A percentile compares a stretch with the other conserved stretches of the same genome.
These are phyloP conservation scores for Trichoderma harzianum DNA, from an alignment of 2,329 filamentous ascomycete genomes.

Conservation along the genomic window DNA sequence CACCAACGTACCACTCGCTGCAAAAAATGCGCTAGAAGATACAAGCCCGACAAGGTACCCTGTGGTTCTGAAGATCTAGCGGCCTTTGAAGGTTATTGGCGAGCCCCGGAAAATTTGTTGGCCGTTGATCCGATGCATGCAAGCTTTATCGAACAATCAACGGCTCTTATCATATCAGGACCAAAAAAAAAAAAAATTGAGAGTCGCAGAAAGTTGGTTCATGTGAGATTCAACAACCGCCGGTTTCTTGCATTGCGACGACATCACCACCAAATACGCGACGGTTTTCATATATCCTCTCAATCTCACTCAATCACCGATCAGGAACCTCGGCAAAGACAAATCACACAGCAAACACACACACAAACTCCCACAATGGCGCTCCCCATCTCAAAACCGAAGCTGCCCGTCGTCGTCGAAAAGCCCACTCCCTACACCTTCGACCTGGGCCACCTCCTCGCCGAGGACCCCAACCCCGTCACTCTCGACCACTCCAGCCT, in stretches of 20 bases:
- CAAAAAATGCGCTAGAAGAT: background rate
- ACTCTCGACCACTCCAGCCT: slow-evolving; percentile 50
- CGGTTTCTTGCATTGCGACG: background rate
- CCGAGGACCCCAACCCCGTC: slow-evolving; percentile 82
- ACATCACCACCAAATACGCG: background rate
- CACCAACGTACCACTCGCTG: background rate
- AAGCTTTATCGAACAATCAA: slow-evolving; percentile 2
- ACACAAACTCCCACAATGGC: slow-evolving; percentile 29
- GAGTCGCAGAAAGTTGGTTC: too few species aligned
- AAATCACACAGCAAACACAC: background rate
- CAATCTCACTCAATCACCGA: background rate
- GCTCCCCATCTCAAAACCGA: slow-evolving; percentile 39
- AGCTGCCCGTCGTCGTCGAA: slow-evolving; percentile 62
- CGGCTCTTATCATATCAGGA: slow-evolving; percentile 30
- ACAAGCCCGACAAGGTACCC: background rate
- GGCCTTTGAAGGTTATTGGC: background rate
- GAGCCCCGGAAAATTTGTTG: slow-evolving; percentile 29
- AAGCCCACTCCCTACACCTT: slow-evolving; percentile 91
- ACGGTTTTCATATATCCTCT: too few species aligned
- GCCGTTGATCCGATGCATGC: slow-evolving; percentile 26
- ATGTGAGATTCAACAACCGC: background rate
- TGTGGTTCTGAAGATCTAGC: background rate
- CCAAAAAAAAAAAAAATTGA: slow-evolving; percentile 32
- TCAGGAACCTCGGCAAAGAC: background rate
- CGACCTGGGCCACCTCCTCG: slow-evolving; percentile 84